phyloP scores from a whole-genome alignment of 2,329 filamentous ascomycete species.

The Colletotrichum spinosum region DNA sequence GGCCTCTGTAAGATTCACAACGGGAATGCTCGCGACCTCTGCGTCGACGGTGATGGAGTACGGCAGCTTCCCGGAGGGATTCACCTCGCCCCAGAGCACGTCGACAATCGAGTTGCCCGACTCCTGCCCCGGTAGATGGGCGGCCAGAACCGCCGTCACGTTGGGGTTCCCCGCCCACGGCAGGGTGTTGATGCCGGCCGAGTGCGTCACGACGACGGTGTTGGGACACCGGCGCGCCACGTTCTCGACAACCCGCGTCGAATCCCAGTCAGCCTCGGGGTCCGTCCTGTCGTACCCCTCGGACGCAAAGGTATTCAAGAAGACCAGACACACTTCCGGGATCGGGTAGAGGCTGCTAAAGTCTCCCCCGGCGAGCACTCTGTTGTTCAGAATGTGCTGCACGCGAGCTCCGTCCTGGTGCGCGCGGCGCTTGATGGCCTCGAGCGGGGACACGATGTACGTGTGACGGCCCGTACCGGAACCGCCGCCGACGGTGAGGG shows the following conservation, averaged over 20 bases:
- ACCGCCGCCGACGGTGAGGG: conserved; percentile 76
- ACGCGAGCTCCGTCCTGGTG: conserved; percentile 62
- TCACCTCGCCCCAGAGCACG: conserved; percentile 72
- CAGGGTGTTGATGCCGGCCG: conserved; percentile 67
- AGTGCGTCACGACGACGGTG: conserved; percentile 73
- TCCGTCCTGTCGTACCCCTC: conserved; percentile 71
- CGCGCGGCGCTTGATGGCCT: conserved; percentile 73
- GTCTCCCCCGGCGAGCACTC: conserved; percentile 57
- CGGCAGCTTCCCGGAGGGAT: conserved; percentile 60
- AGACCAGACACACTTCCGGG: conserved; percentile 75
- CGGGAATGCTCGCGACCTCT: conserved; percentile 56
- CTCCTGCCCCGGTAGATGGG: conserved; percentile 80
- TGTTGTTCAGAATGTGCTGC: conserved; percentile 59
- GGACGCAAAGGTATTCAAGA: conserved; percentile 75
- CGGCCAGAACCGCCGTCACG: conserved; percentile 82
- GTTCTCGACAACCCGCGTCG: conserved; percentile 68
- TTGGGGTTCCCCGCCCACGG: conserved; percentile 72
- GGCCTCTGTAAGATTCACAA: conserved; percentile 63
- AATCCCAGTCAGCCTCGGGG: conserved; percentile 72
- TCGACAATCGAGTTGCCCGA: conserved; percentile 81
- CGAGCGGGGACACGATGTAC: conserved; percentile 73
- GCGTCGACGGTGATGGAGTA: conserved; percentile 63
- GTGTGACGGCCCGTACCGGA: conserved; percentile 71
- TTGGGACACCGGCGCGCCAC: conserved; percentile 62
- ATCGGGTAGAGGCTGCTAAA: conserved; percentile 62